phyloP scores from a whole-genome alignment of 2,329 filamentous ascomycete genomes.

The Diaporthe helianthi region DNA sequence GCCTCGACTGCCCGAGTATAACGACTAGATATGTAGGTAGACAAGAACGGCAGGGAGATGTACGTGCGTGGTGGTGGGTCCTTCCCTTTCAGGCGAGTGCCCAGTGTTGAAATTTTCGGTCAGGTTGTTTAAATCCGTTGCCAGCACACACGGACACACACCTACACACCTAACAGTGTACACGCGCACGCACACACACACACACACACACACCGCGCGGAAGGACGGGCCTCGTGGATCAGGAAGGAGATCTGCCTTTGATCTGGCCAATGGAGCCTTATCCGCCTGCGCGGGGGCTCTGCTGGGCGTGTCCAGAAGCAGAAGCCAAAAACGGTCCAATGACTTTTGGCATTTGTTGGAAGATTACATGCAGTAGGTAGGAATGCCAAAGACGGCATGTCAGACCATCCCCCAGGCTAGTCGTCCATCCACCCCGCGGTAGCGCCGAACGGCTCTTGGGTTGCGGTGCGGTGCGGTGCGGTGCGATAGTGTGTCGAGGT shows the following conservation, averaged over 20 bases:
- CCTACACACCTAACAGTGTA: too few relatives aligned
- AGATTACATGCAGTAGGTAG: neutral
- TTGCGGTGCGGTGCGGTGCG: neutral
- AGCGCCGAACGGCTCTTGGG: conserved; percentile 18
- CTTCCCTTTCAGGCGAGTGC: neutral
- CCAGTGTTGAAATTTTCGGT: conserved; percentile 16
- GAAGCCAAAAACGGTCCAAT: neutral
- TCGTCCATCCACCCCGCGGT: neutral
- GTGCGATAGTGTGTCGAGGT: neutral
- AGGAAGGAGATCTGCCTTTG: neutral
- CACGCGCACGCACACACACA: too few relatives aligned
- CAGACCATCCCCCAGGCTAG: conserved; percentile 9
- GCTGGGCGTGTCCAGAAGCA: conserved; percentile 11
- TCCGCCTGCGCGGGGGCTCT: neutral
- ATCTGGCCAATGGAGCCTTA: conserved; percentile 24
- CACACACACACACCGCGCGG: neutral
- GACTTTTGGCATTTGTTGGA: neutral
- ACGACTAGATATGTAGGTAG: neutral
- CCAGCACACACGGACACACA: neutral
- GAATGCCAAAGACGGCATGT: neutral
- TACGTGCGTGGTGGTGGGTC: conserved; percentile 1
- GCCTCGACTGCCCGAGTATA: neutral
- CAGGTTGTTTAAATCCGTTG: neutral
- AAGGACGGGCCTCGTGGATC: conserved; percentile 26
- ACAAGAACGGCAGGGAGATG: neutral